Conservation (phyloP, 2,329 filamentous ascomycete species). For the Hypoxylon sp. region DNA sequence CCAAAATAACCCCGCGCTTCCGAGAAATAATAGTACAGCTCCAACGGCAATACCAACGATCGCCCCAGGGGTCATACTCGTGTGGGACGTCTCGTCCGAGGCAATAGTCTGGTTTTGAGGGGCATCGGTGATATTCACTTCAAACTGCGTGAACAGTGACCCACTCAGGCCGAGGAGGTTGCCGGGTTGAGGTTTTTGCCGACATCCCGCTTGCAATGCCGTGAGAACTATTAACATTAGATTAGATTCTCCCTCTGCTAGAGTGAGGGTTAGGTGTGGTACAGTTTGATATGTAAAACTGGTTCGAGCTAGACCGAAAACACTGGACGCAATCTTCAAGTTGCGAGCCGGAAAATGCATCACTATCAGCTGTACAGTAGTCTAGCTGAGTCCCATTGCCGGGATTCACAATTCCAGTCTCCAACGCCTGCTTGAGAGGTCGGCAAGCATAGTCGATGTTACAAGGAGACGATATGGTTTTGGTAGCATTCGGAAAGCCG, state of each 20-base stretch:
- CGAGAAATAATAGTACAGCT: conserved; percentile 60
- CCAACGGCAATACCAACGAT: conserved; percentile 69
- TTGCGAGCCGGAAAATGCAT: conserved; percentile 52
- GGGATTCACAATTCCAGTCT: conserved; percentile 52
- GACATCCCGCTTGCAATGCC: conserved; percentile 64
- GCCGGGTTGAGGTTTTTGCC: conserved; percentile 61
- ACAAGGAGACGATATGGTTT: conserved; percentile 60
- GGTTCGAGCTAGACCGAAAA: conserved; percentile 58
- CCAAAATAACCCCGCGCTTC: conserved; percentile 61
- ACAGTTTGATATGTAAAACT: conserved; percentile 67
- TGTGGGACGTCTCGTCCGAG: conserved; percentile 46
- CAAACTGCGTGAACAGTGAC: conserved; percentile 58
- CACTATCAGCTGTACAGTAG: conserved; percentile 61
- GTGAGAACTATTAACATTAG: conserved; percentile 60
- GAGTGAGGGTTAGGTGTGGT: conserved; percentile 42
- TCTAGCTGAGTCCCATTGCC: conserved; percentile 52
- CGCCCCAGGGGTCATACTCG: conserved; percentile 62
- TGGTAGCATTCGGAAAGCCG: conserved; percentile 53
- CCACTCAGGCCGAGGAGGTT: conserved; percentile 59
- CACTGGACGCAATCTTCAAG: conserved; percentile 61
- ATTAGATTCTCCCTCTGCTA: conserved; percentile 28
- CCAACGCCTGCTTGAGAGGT: conserved; percentile 58
- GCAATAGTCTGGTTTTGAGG: conserved; percentile 50
- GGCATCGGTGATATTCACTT: conserved; percentile 60
- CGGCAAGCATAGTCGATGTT: conserved; percentile 60